Evolutionary conservation across 345 rosid species (phyloP).

Genomic region (Moricandia arvensis): DNA sequence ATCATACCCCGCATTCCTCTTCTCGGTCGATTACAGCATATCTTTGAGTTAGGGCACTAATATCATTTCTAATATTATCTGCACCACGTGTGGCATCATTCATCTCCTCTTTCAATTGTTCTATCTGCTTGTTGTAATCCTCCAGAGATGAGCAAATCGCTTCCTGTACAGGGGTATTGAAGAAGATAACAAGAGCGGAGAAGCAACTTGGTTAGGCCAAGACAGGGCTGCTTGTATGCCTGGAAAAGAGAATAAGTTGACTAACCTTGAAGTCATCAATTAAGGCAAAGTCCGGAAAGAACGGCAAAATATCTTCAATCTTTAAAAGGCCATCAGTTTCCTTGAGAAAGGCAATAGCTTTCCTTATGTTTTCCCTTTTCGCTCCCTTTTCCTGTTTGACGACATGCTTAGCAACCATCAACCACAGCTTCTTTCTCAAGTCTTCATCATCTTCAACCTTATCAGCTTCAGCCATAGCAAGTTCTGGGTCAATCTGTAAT

Average conservation of each 20-base stretch:
- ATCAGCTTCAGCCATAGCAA: conserved; percentile 99
- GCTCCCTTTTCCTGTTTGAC: conserved; percentile 93
- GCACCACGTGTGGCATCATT: conserved; percentile 99
- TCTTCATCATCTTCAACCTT: conserved; percentile 99
- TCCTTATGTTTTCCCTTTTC: conserved; percentile 95
- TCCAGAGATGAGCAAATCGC: conserved; percentile 96
- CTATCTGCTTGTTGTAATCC: conserved; percentile 97
- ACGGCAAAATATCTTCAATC: conserved; percentile 97
- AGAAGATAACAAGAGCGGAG: conserved; percentile 13
- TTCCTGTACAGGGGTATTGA: conserved; percentile 56
- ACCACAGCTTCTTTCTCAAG: conserved; percentile 96
- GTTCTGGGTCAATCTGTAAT: conserved; percentile 90
- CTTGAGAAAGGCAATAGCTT: conserved; percentile 96
- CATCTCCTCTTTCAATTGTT: conserved; percentile 92
- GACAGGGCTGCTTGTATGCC: not conserved
- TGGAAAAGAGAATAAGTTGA: conserved; percentile 9
- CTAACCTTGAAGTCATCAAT: conserved; percentile 98
- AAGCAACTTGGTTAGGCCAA: conserved; percentile 12
- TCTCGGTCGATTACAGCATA: conserved; percentile 84
- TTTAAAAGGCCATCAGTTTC: conserved; percentile 97
- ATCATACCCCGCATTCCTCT: conserved; percentile 93
- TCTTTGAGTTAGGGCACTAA: conserved; percentile 96
- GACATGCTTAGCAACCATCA: conserved; percentile 98
- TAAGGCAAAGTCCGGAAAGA: conserved; percentile 98
- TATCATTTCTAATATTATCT: conserved; percentile 96